Percentiles rank a stretch among this genome's conserved stretches.
Conservation (phyloP, 1,284 basidiomycete genomes). For the Athelia sp. region DNA sequence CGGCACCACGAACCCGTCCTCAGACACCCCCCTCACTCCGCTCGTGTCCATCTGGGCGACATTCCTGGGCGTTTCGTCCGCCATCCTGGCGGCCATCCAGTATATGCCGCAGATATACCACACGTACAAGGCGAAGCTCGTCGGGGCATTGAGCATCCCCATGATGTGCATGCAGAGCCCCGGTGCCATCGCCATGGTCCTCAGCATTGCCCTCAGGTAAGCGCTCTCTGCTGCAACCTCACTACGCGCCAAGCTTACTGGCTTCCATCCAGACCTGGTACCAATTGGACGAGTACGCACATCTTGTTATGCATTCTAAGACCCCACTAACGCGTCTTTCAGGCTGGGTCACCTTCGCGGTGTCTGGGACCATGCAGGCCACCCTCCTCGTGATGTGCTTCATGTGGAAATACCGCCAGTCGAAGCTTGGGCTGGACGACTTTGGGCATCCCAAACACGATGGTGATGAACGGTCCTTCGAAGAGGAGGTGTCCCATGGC, state of each 20-base stretch:
- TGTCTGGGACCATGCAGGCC: constrained; percentile 85
- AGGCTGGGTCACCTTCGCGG: constrained; percentile 84
- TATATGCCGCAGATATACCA: constrained; percentile 85
- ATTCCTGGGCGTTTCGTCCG: constrained; percentile 83
- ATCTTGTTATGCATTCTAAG: not conserved
- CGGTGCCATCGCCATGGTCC: constrained; percentile 84
- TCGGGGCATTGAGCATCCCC: constrained; percentile 88
- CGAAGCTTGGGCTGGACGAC: constrained; percentile 80
- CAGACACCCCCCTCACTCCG: constrained; percentile 34
- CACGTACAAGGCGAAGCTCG: constrained; percentile 76
- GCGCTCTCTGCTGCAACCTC: constrained; percentile 13
- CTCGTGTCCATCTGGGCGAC: constrained; percentile 64
- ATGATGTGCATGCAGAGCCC: constrained; percentile 97
- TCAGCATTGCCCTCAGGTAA: constrained; percentile 74
- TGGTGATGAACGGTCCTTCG: not conserved
- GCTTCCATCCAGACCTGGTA: constrained; percentile 50
- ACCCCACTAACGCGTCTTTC: constrained; percentile 6
- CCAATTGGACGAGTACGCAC: constrained; percentile 81
- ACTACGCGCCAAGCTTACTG: not conserved
- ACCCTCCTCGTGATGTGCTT: constrained; percentile 79
- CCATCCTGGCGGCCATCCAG: constrained; percentile 75
- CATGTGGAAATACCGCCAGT: constrained; percentile 75
- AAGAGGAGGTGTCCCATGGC: not conserved
- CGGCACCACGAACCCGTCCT: constrained; percentile 22
- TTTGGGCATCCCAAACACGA: constrained; percentile 53